Percentiles rank a stretch among this genome's conserved stretches.
phyloP scores from a whole-genome alignment of 306 rosid genomes.

The Vicia sativa region DNA sequence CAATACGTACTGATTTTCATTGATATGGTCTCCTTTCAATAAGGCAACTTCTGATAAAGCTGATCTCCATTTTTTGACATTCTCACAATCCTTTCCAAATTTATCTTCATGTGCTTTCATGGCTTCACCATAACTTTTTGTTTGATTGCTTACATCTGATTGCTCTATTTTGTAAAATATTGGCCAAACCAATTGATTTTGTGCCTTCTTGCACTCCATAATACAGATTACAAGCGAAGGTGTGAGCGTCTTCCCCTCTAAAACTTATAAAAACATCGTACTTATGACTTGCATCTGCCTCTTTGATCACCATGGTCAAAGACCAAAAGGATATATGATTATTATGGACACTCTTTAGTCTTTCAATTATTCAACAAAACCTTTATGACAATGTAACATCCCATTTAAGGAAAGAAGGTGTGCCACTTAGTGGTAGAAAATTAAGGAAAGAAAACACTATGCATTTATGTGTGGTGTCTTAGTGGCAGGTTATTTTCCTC shows the following conservation, averaged over 20 bases:
- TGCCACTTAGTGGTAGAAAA: no score
- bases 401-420: no score
- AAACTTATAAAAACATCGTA: slow-evolving; percentile 1
- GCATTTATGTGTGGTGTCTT: no score
- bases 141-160: not conserved
- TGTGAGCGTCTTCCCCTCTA: not conserved
- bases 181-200: not conserved
- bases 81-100: not conserved
- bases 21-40: no score
- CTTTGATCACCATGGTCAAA: not conserved
- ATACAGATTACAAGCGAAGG: not conserved
- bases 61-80: slow-evolving; percentile 19
- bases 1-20: no score
- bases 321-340: not conserved
- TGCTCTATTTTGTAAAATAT: slow-evolving; percentile 7
- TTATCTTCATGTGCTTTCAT: not conserved
- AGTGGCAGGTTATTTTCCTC: no score
- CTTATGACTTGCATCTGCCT: not conserved
- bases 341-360: not conserved
- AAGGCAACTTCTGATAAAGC: not conserved
- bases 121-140: not conserved
- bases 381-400: no score
- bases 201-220: not conserved
- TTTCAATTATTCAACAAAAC: no score
- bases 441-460: no score